Evolutionary conservation across 805 yeast genomes (phyloP), one percentile per base, ranked within the genome.

Genomic region (Yamadazyma tumulicola): DNA sequence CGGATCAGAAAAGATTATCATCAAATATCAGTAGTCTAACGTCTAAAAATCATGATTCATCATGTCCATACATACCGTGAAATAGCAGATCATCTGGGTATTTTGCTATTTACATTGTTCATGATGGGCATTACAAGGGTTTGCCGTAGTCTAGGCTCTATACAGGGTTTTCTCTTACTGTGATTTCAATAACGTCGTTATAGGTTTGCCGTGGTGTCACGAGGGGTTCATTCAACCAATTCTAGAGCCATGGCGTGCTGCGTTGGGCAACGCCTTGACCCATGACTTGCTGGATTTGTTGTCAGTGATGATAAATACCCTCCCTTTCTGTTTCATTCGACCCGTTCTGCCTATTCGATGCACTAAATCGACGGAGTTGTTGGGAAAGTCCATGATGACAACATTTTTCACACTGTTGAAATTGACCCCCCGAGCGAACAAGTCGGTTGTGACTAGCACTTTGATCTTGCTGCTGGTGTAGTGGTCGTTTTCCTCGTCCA

Each of bases 281-380:
- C 94, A 87, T 4, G 84, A 71, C 47, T 81, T 81, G n/a, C 74
- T 69, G 31, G 69, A 59, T 42, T 77, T 82, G 42, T 79, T 79
- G 42, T 80, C 82, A 18, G 82, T 81, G 33, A 91, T 76, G 50
- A 93, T 65, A 43, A 87, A 81, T 2, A 86, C 96, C 41, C 96
- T 72, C 10, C 98, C 98, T 23, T 82, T 71, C 51, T 82, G 87
- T 29, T 83, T 85, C 84, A 89, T 81, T 55, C 98, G 67, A 3
- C 96, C 97, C 0, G 97, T 91, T 61, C 98, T 75, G 1, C 98
- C 98, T 1, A 86, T 82, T 42, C 98, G 69, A 55, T 91, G 97
- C 14, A 91, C 78, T 40, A 91, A 66, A 58, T 91, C 97, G 13
- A 86, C 80, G 0, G 96, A 76, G 11, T 83, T 80, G 34, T 74